Base-by-base conservation (phyloP, 2,329 filamentous ascomycete species). In the Neofusicoccum laricinum region DNA sequence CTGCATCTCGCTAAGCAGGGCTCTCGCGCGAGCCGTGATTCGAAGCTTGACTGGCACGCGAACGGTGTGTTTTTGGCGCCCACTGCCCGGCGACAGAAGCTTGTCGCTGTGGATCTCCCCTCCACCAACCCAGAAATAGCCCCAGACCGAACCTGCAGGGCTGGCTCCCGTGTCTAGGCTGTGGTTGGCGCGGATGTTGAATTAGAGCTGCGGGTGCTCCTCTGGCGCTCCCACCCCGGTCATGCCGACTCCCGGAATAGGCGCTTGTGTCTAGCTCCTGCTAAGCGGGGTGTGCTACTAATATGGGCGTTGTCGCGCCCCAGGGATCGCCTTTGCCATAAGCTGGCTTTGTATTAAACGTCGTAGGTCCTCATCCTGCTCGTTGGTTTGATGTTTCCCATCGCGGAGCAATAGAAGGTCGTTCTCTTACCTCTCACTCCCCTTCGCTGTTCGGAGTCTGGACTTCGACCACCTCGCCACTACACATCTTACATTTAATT, bases 181-280 rank as follows among this genome's bases (percentile, higher is more conserved):
- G 2, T 55, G 51, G 38, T 45, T 58, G 53, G 53, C 53, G 38
- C 38, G 38, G 43, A 58, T 11, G 11, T 3, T 38, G 36, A 15
- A 38, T 30, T 12, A 38, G 36, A 38, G 36, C 36, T 58, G 53
- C 53, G 43, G 53, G 53, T 40, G 53, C 21, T 38, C 50, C 12
- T 43, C 36, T 38, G 14, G 36, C 36, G 36, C 36, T 15, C 36
- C 36, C 36, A 1, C 36, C 36, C 51, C 51, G 14, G 36, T 19
- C 15, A 45, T 58, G 38, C 53, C 53, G 53, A 58, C 38, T 43
- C 53, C 53, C 53, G 53, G 53, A 58, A 58, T 58, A 58, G 53
- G 53, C 53, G 53, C 53, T 25, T 17, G 46, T 32, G 36, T 41
- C 17, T 58, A 30, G 17, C 21, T 21, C 38, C 53, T 38, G 5